Base-by-base conservation (phyloP, 1,139 yeast genomes). In the Magnusiomyces tetraspermus region DNA sequence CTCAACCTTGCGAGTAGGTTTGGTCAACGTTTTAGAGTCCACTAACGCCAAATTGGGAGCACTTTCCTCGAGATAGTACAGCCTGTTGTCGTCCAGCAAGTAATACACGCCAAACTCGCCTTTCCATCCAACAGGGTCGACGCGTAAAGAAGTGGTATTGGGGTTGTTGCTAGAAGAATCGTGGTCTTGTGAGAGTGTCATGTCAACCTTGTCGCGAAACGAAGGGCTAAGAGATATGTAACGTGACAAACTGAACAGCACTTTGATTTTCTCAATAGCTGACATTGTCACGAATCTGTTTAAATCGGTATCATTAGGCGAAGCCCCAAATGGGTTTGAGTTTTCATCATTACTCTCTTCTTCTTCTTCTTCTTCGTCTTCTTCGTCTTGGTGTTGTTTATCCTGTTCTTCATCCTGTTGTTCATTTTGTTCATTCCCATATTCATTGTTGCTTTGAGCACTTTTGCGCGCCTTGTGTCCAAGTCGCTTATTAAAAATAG, bases 11-110 rank as follows among this genome's bases (percentile, higher is more conserved):
- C 24, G 42, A 19, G 8, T 38, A 6, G 22, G 24, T 21, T 26
- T 28, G 36, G 23, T 11, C 24, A 30, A 28, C 13, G 19, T 17
- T 22, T 38, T 45, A 3, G 50, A 47, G 21, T 50, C 54, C 22
- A 55, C 61, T 21, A 56, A 58, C 19, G 53, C 54, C 6, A 60
- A 51, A 42, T 59, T 58, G 13, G 66, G 66, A 22, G 55, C 58
- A 24, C 55, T 55, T 47, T 63, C 68, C 37, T 55, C 53, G 48
- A 59, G 60, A 42, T 55, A 52, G 55, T 67, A 69, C 11, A 69
- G 56, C 15, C 72, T 57, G 43, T 68, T 68, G 56, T 69, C 72
- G 51, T 68, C 73, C 22, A 69, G 60, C 26, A 69, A 56, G 48
- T 59, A 68, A 52, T 66, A 69, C 6, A 60, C 53, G 41, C 65